Evolutionary conservation across 2,329 filamentous ascomycete species (phyloP).

Genomic region (Nothomitra cinnamomea): DNA sequence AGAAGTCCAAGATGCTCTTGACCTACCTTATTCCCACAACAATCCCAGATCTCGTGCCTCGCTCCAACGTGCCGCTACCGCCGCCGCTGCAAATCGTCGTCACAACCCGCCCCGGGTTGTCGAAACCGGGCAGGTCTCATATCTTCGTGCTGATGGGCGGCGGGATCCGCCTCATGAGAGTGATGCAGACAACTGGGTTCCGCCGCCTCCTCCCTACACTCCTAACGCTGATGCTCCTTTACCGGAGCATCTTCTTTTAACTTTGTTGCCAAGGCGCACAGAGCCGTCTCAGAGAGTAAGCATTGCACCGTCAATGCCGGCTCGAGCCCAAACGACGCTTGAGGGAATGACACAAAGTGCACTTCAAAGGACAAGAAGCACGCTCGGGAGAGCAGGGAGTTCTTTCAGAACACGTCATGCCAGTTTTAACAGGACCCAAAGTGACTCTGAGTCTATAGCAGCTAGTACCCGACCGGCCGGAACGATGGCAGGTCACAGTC

Average conservation of each 20-base stretch:
- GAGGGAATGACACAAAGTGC: slow-evolving; percentile 1
- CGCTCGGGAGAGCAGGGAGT: background rate
- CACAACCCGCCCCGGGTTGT: slow-evolving; percentile 42
- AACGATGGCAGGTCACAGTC: background rate
- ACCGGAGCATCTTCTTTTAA: slow-evolving; percentile 20
- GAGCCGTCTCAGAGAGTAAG: slow-evolving; percentile 27
- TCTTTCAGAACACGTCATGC: slow-evolving; percentile 1
- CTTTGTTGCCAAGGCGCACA: slow-evolving; percentile 26
- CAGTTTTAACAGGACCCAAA: background rate
- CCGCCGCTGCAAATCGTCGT: slow-evolving; percentile 56
- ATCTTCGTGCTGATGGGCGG: slow-evolving; percentile 51
- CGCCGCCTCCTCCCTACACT: slow-evolving; percentile 66
- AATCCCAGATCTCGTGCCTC: slow-evolving; percentile 54
- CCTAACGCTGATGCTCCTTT: slow-evolving; percentile 32
- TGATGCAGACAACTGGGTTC: slow-evolving; percentile 77
- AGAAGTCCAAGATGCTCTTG: slow-evolving; percentile 39
- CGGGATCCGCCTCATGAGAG: slow-evolving; percentile 68
- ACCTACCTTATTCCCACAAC: slow-evolving; percentile 56
- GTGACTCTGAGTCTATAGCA: background rate
- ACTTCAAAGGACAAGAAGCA: slow-evolving; percentile 1
- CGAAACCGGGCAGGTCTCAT: slow-evolving; percentile 35
- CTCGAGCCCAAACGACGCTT: slow-evolving; percentile 3
- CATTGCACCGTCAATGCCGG: slow-evolving; percentile 32
- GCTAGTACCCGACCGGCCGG: background rate
- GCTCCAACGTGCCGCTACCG: slow-evolving; percentile 55